A percentile compares a stretch with the other conserved stretches of the same genome.
These are phyloP conservation scores for Neurospora cerealis DNA, from an alignment of 495 filamentous ascomycete species.

Conservation along the genomic window DNA sequence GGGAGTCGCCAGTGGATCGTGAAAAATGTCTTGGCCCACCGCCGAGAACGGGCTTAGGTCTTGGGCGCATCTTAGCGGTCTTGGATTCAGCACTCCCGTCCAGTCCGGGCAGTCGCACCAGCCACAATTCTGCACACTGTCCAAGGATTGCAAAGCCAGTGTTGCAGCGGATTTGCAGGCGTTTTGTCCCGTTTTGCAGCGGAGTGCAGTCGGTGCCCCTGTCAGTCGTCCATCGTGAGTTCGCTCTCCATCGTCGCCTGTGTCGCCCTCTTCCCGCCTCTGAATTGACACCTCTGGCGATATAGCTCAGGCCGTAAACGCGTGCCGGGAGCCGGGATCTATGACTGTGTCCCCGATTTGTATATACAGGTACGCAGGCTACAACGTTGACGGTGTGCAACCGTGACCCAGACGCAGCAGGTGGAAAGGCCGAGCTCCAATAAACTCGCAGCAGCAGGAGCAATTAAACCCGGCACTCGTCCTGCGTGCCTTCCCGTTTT, in stretches of 20 bases:
- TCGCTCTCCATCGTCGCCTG: not conserved
- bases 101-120: slow-evolving; percentile 12
- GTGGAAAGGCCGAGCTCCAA: slow-evolving; percentile 7
- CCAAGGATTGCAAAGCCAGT: not conserved
- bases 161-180: not conserved
- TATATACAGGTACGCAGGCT: slow-evolving; percentile 1
- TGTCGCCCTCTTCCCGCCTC: slow-evolving; percentile 11
- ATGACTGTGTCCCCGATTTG: not conserved
- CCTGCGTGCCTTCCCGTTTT: slow-evolving; percentile 16
- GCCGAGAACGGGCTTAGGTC: not conserved
- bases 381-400: slow-evolving; percentile 5
- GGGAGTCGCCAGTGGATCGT: not conserved
- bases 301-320: not conserved
- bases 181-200: not conserved
- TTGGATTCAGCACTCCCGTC: not conserved
- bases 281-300: slow-evolving; percentile 2
- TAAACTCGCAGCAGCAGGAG: slow-evolving; percentile 9
- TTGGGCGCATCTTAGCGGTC: not conserved
- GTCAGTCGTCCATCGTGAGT: slow-evolving; percentile 7
- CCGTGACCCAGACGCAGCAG: not conserved
- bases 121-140: slow-evolving; percentile 8
- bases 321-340: not conserved
- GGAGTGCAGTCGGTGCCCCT: not conserved
- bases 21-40: not conserved
- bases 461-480: slow-evolving; percentile 13